Evolutionary conservation across 257 asterid genomes (phyloP), one percentile per base, ranked within the genome.

Genomic region (Cordia subcordata): DNA sequence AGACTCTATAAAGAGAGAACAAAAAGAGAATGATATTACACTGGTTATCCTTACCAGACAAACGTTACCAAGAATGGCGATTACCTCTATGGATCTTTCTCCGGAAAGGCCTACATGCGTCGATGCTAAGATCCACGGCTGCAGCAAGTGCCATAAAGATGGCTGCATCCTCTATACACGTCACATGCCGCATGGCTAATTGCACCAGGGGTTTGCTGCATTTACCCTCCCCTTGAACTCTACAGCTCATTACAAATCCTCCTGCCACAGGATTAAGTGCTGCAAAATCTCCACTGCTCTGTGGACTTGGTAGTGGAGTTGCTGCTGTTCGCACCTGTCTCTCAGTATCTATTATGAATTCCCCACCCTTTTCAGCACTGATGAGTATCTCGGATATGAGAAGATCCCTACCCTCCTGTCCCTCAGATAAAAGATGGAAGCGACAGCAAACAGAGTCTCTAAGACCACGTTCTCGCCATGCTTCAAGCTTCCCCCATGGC

Each of bases 401-500:
- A 22, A 85, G 77, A 61, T 78, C 94, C 27, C 86, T 95, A 1
- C 82, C 82, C 63, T 87, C 92, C 21, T 80, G 94, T 13, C 82
- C 88, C 22, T 85, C 92, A 0, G 90, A 75, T 65, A 82, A 62
- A 32, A 92, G 95, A 56, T 78, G 95, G 80, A 92, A 92, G 8
- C 95, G 92, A 79, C 85, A 81, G 85, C 83, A 82, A 19, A 92
- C 64, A 49, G 81, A 84, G 44, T 92, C 96, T 53, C 82, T 71
- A 50, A 78, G 51, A 49, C 93, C 96, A 45, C 88, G 84, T 62
- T 92, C 96, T 1, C 96, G 94, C 98, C 98, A 92, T 11, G 94
- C 98, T 70, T 92, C 96, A 11, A 92, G 96, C 78, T 88, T 92
- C 65, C 98, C 98, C 98, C 98, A 92, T 14, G 96, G 98, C 71